Conservation (phyloP, 108 stramenopile genomes). For the Epithemia pelagica region DNA sequence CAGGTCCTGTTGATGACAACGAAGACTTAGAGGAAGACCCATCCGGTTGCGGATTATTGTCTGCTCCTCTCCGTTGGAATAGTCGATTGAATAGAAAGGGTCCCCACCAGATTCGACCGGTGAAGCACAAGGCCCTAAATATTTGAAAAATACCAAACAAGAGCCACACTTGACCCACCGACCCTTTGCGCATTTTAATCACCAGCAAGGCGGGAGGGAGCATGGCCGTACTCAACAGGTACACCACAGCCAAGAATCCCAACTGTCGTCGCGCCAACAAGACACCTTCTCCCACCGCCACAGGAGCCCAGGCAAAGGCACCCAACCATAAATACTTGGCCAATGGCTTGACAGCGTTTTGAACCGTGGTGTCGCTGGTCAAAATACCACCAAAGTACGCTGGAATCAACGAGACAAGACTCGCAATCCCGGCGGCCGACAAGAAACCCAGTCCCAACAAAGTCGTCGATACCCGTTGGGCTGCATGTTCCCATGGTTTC, state of each 20-base stretch:
- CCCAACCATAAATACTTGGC: conserved; percentile 63
- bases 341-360: conserved; percentile 64
- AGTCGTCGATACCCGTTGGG: conserved; percentile 33
- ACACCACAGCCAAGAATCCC: conserved; percentile 59
- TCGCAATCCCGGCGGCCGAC: conserved; percentile 49
- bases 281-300: conserved; percentile 81
- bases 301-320: conserved; percentile 69
- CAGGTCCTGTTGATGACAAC: too few species aligned
- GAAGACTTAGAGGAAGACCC: too few species aligned
- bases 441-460: conserved; percentile 56
- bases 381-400: conserved; percentile 55
- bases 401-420: conserved; percentile 54
- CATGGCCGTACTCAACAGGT: conserved; percentile 66
- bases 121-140: conserved; percentile 69
- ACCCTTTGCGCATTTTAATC: conserved; percentile 54
- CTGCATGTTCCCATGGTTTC: conserved; percentile 35
- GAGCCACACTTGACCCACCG: conserved; percentile 71
- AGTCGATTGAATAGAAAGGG: conserved; percentile 1
- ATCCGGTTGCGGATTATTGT: too few species aligned
- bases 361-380: conserved; percentile 59
- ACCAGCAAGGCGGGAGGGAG: conserved; percentile 61
- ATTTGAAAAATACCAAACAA: conserved; percentile 80
- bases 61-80: too few species aligned
- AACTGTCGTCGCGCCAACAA: conserved; percentile 72
- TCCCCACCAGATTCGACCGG: conserved; percentile 55